Base-by-base conservation (phyloP, 208 protist species). In the Angomonas deanei region DNA sequence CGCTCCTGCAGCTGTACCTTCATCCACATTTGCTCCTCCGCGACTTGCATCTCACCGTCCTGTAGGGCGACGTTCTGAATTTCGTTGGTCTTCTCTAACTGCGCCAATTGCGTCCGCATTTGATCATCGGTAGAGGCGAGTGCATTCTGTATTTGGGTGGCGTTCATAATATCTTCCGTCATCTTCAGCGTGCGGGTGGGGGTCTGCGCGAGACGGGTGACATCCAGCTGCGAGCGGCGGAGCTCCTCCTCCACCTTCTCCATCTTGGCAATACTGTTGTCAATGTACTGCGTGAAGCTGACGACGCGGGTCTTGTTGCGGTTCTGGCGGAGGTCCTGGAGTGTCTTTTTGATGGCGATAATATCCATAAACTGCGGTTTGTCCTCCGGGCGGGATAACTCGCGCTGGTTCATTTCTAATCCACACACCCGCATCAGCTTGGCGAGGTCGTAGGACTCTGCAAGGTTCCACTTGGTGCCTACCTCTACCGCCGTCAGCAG, bases 301-400 rank as follows among this genome's bases (percentile, higher is more conserved):
- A 91, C 84, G 32, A 86, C 69, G 46, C 84, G 79, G 27, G 84
- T 91, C 77, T 91, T 91, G 76, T 91, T 91, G 31, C 78, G 77
- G 68, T 91, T 82, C 74, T 91, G 80, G 49, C 77, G 78, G 65
- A 91, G 64, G 56, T 91, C 84, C 70, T 86, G 73, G 33, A 91
- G 80, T 49, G 78, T 66, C 74, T 88, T 91, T 76, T 86, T 91
- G 69, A 91, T 59, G 24, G 54, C 80, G 54, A 91, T 86, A 36
- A 75, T 59, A 24, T 92, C 82, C 55, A 92, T 78, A 71, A 92
- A 86, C 85, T 92, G 85, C 68, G 86, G 85, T 65, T 92, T 88
- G 67, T 92, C 85, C 78, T 88, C 82, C 63, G 84, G 84, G 33
- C 76, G 74, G 69, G 84, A 86, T 68, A 88, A 74, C 81, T 92